Percentiles rank a stretch among this genome's conserved stretches.
Evolutionary conservation across 2,329 filamentous ascomycete species (phyloP).

Genomic region (Penicillium thymicola): DNA sequence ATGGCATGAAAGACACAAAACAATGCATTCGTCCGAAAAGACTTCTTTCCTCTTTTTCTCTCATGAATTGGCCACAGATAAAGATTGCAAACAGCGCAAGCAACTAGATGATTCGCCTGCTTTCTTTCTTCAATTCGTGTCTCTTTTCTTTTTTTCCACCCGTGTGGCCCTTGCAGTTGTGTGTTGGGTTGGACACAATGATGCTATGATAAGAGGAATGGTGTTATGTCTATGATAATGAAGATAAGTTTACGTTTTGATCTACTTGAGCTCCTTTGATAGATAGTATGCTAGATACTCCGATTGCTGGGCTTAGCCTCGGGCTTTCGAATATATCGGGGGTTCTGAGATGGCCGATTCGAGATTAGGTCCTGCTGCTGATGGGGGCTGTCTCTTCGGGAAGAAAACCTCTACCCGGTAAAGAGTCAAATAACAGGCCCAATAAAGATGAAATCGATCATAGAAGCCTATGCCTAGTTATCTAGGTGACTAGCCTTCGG

Average conservation of each 20-base stretch:
- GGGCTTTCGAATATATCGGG: background rate
- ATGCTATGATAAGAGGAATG: slow-evolving; percentile 27
- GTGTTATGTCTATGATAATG: slow-evolving; percentile 27
- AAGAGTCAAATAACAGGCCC: background rate
- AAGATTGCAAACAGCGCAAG: slow-evolving; percentile 11
- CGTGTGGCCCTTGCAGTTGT: slow-evolving; percentile 6
- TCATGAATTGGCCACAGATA: slow-evolving; percentile 6
- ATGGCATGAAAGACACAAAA: slow-evolving; percentile 15
- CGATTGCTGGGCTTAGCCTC: background rate
- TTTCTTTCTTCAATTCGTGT: slow-evolving; percentile 7
- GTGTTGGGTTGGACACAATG: slow-evolving; percentile 13
- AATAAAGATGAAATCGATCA: background rate
- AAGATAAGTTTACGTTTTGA: slow-evolving; percentile 19
- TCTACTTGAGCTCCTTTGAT: background rate
- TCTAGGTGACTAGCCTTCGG: background rate
- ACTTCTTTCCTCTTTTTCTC: background rate
- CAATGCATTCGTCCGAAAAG: slow-evolving; percentile 8
- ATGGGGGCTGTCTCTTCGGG: background rate
- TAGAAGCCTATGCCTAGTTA: background rate
- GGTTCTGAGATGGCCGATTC: background rate
- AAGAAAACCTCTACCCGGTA: background rate
- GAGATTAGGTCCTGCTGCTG: background rate
- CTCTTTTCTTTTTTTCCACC: slow-evolving; percentile 9
- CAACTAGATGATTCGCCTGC: slow-evolving; percentile 5
- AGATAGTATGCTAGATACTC: background rate